These are phyloP conservation scores for Aspergillus chevalieri DNA, from an alignment of 2,329 filamentous ascomycete species.

Conservation along the genomic window DNA sequence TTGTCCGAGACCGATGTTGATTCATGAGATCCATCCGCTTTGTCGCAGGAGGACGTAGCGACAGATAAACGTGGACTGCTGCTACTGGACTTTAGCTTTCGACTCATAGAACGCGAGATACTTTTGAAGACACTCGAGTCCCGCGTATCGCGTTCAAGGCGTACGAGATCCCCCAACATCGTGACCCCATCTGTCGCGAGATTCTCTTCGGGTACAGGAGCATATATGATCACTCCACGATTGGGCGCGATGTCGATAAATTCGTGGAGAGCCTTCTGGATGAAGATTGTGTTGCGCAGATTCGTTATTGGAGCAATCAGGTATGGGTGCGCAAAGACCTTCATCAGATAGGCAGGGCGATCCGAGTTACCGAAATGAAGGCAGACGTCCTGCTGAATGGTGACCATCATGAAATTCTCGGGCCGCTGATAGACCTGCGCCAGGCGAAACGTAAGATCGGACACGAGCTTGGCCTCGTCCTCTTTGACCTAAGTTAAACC, in stretches of 20 bases:
- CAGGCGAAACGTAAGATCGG: slow-evolving; percentile 65
- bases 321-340: slow-evolving; percentile 62
- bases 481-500: slow-evolving; percentile 50
- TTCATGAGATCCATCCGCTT: background rate
- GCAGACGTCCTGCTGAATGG: slow-evolving; percentile 67
- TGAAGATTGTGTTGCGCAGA: slow-evolving; percentile 69
- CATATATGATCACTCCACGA: slow-evolving; percentile 68
- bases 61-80: slow-evolving; percentile 20
- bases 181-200: slow-evolving; percentile 67
- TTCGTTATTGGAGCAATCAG: slow-evolving; percentile 70
- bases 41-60: slow-evolving; percentile 14
- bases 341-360: slow-evolving; percentile 73
- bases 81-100: slow-evolving; percentile 28
- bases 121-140: slow-evolving; percentile 36
- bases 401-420: slow-evolving; percentile 66
- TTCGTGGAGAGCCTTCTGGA: slow-evolving; percentile 70
- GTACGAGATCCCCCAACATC: slow-evolving; percentile 60
- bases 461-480: slow-evolving; percentile 69
- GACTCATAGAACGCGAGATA: slow-evolving; percentile 33
- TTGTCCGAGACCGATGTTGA: background rate
- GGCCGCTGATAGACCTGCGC: slow-evolving; percentile 70
- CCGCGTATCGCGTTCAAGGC: slow-evolving; percentile 44
- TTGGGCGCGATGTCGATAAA: slow-evolving; percentile 59
- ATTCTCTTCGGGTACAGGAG: slow-evolving; percentile 63
- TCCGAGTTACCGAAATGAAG: slow-evolving; percentile 69